Base-by-base conservation (phyloP, 192 early-diverging fungal genomes). In the Rhizophagus clarus region DNA sequence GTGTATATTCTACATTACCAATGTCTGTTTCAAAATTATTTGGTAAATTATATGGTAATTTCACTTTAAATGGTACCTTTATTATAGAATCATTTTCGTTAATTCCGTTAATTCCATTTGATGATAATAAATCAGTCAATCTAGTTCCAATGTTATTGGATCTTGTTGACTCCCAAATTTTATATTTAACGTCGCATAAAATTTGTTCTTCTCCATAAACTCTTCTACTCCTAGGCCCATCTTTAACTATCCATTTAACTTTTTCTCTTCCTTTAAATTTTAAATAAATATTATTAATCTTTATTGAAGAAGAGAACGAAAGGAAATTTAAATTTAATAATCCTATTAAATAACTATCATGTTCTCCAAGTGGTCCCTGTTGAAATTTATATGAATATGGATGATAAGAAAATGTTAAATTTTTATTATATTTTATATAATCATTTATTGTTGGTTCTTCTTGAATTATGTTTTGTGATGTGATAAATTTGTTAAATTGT, bases 371-470 rank as follows among this genome's bases (percentile, higher is more conserved):
- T 45, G 37, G 31, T 12, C 76, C 76, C 22, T 66, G 34, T 69
- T 78, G 76, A n/a, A 78, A 78, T 31, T 64, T 51, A n/a, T 29
- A 49, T 26, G 29, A 32, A 24, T 56, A 60, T 31, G 24, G 29
- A 17, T 24, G 37, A 49, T 78, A 69, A 28, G 76, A 66, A 28
- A 78, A 78, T 51, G 62, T 49, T 17, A 78, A 2, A 47, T 69
- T 66, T 67, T 78, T 78, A 51, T 78, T 32, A 49, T 26, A 17
- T 78, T 78, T 78, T 45, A 78, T 32, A 68, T 78, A 78, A 20
- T 37, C 34, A 28, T 42, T 78, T n/a, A n/a, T 20, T 6, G 76
- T 24, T 17, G 64, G 76, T 37, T 32, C 49, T 37, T 32, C 49
- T 56, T 56, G 49, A 6, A 20, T 49, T 15, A 56, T 56, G 14